Base-by-base conservation (phyloP, 163 green algal species). In the Prototheca stagnorum region DNA sequence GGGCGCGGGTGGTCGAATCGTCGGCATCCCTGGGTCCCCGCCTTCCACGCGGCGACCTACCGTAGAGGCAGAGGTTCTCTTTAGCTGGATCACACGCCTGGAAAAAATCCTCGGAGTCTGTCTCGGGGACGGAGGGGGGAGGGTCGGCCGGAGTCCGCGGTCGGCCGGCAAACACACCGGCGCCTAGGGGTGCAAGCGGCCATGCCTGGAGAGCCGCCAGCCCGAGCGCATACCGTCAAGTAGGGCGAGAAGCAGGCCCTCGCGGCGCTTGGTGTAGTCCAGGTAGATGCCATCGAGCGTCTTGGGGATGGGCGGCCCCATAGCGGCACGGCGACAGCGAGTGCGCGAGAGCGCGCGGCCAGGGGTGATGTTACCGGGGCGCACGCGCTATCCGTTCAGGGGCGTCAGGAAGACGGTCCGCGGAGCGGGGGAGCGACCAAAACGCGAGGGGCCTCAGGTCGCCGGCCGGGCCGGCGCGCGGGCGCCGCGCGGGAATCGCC, bases 1-100 rank as follows among this genome's bases (percentile, higher is more conserved):
- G n/a, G n/a, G n/a, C n/a, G n/a, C n/a, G n/a, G n/a, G n/a, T n/a
- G n/a, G n/a, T n/a, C n/a, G n/a, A n/a, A n/a, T n/a, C n/a, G n/a
- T n/a, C n/a, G n/a, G n/a, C 9, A 37, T 14, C 20, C 33, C 36
- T 44, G 16, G 6, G 5, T 5, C n/a, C 24, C 15, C 39, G 39
- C n/a, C n/a, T 8, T 21, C n/a, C 39, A 45, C 22, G 16, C 8
- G 12, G 5, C 20, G 14, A 51, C 55, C 44, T 47, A 82, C 78
- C 85, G 54, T 95, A 97, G 3, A 96, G 61, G 54, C 78, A 95
- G 14, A 97, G 63, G 60, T 98, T 98, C 20, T 96, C 85, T 21
- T 74, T 74, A 39, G 92, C 79, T 16, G 89, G 87, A 43, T 93
- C 74, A 53, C 77, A 89, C 14, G 72, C 49, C 5, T 70, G 53